Percentiles rank a stretch among this genome's conserved stretches.
phyloP scores from a whole-genome alignment of 179 eudicot species.

The Sideroxylon spinosum region DNA sequence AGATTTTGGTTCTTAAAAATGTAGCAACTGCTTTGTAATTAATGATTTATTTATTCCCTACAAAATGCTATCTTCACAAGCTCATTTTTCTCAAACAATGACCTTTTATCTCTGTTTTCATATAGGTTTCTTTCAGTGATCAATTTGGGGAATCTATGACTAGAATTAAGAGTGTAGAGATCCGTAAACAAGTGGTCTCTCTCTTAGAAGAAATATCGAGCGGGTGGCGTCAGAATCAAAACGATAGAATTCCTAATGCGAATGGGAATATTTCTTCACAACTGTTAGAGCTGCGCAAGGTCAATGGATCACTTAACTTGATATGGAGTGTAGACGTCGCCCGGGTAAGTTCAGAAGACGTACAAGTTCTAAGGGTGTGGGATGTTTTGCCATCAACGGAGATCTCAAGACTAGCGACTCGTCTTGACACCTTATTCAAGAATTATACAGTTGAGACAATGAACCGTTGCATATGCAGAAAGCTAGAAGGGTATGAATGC shows the following conservation, averaged over 20 bases:
- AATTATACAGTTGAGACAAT: conserved; percentile 26
- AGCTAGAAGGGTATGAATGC: conserved; percentile 32
- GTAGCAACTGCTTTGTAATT: no score
- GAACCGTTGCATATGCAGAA: conserved; percentile 33
- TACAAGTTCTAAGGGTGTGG: conserved; percentile 49
- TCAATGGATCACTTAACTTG: conserved; percentile 21
- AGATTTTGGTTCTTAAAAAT: no score
- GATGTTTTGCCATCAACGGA: conserved; percentile 28
- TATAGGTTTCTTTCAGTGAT: conserved; percentile 32
- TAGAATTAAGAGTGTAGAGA: background rate
- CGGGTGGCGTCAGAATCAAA: conserved; percentile 30
- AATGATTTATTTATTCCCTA: background rate
- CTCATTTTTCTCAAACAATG: background rate
- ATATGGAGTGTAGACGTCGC: conserved; percentile 34
- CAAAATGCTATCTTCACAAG: background rate
- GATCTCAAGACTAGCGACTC: conserved; percentile 25
- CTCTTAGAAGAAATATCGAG: conserved; percentile 32
- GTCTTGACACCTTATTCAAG: conserved; percentile 25
- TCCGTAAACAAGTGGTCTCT: conserved; percentile 24
- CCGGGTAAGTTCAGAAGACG: conserved; percentile 17
- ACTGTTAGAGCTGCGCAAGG: conserved; percentile 27
- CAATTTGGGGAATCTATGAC: conserved; percentile 25
- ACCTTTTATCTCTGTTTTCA: background rate
- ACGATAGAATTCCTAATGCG: background rate
- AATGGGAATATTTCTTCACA: conserved; percentile 10